Percentiles rank a stretch among this genome's conserved stretches.
Conservation (phyloP, 139 green algal species). For the Yamagishiella unicocca region DNA sequence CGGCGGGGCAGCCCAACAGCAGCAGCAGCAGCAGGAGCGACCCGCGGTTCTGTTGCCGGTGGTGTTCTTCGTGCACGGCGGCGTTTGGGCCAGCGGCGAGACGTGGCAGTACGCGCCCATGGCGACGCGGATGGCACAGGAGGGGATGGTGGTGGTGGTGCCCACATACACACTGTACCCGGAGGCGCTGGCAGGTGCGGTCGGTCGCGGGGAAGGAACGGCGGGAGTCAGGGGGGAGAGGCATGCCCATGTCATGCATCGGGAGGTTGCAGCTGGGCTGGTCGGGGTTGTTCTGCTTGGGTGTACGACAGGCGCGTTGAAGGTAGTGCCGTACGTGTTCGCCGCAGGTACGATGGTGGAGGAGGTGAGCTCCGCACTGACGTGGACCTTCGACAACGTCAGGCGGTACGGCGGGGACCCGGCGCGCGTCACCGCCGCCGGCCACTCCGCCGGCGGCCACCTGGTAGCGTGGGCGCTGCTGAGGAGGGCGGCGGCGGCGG, state of each 20-base stretch:
- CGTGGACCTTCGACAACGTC: conserved; percentile 71
- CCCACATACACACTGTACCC: conserved; percentile 81
- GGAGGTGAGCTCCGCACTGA: conserved; percentile 77
- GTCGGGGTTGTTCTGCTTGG: too few relatives aligned
- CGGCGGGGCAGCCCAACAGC: background rate
- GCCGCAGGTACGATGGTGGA: conserved; percentile 67
- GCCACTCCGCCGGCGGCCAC: conserved; percentile 85
- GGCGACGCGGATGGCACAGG: conserved; percentile 71
- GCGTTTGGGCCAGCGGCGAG: conserved; percentile 74
- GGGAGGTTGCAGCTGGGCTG: too few relatives aligned
- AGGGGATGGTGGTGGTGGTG: conserved; percentile 68
- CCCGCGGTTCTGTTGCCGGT: conserved; percentile 57
- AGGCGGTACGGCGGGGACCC: conserved; percentile 68
- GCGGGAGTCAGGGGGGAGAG: background rate
- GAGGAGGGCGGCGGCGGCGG: conserved; percentile 57
- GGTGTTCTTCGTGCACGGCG: conserved; percentile 86
- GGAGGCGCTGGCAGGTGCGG: conserved; percentile 57
- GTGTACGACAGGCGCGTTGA: too few relatives aligned
- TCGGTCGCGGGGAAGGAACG: background rate
- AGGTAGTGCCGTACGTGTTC: background rate
- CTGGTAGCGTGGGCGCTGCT: conserved; percentile 80
- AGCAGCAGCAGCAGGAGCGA: conserved; percentile 2
- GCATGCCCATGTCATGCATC: too few relatives aligned
- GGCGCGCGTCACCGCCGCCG: conserved; percentile 63
- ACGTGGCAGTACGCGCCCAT: conserved; percentile 84